Conservation (phyloP, 176 grass and related monocot genomes). For the Pontederia crassipes region DNA sequence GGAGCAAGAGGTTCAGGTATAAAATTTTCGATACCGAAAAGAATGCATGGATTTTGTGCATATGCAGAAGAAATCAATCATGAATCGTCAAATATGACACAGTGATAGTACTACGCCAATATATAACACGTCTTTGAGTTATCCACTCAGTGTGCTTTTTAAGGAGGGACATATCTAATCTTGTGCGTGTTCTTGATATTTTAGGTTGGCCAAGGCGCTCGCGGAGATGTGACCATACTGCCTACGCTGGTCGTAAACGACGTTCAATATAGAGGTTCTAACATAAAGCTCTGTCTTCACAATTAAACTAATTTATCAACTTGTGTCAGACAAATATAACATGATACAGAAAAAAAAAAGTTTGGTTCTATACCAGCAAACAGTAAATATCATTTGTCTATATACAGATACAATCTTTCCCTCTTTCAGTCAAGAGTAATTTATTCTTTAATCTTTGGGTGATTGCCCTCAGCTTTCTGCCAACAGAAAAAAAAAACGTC, state of each 20-base stretch:
- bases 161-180: not conserved
- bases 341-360: not conserved
- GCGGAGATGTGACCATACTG: conserved; percentile 11
- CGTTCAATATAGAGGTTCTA: conserved; percentile 6
- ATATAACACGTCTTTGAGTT: not conserved
- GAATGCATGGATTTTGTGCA: not conserved
- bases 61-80: not conserved
- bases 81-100: not conserved
- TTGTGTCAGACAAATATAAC: not conserved
- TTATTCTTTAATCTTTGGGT: no score
- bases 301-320: not conserved
- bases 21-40: not conserved
- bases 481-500: no score
- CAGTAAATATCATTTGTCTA: no score
- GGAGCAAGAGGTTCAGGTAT: conserved; percentile 5
- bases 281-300: not conserved
- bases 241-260: conserved; percentile 11
- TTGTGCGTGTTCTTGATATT: not conserved
- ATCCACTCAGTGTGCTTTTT: not conserved
- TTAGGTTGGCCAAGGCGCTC: not conserved
- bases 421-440: no score
- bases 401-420: no score
- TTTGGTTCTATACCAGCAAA: no score
- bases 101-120: not conserved
- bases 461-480: no score